Evolutionary conservation across 1,284 basidiomycete species (phyloP).

Genomic region (Apiotrichum veenhuisii): DNA sequence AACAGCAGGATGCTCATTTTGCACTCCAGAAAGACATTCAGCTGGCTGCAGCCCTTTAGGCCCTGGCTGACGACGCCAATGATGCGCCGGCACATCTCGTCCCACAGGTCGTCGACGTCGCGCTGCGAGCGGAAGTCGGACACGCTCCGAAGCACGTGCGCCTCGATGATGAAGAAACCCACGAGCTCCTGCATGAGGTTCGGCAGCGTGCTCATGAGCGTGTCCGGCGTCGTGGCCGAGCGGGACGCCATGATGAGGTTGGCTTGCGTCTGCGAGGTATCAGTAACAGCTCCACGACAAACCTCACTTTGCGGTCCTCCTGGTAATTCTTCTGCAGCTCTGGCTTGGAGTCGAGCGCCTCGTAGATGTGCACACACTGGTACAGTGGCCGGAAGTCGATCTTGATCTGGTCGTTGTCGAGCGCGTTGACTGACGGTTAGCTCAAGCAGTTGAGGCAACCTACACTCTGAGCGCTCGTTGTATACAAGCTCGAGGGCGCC

Average conservation of each 20-base stretch:
- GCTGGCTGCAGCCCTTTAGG: conserved; percentile 71
- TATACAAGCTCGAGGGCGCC: conserved; percentile 90
- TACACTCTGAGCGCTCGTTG: conserved; percentile 92
- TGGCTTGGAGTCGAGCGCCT: conserved; percentile 79
- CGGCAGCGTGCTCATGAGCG: conserved; percentile 53
- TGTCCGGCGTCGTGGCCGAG: conserved; percentile 47
- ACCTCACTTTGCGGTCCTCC: conserved; percentile 77
- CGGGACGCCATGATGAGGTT: conserved; percentile 79
- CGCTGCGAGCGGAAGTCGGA: conserved; percentile 73
- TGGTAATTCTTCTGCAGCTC: conserved; percentile 91
- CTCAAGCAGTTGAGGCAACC: conserved; percentile 38
- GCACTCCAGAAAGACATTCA: conserved; percentile 74
- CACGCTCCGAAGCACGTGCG: conserved; percentile 84
- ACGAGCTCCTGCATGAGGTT: conserved; percentile 84
- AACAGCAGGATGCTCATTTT: conserved; percentile 84
- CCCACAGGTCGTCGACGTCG: conserved; percentile 96
- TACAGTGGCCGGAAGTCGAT: conserved; percentile 95
- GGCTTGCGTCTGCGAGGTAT: conserved; percentile 76
- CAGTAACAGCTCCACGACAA: neutral
- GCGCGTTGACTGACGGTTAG: conserved; percentile 66
- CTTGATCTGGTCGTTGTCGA: conserved; percentile 80
- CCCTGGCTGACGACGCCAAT: conserved; percentile 71
- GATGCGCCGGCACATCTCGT: conserved; percentile 75
- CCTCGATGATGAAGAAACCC: conserved; percentile 98
- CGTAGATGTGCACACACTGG: conserved; percentile 96